Conservation (phyloP, 768 basidiomycete species). For the Mycena vitilis region DNA sequence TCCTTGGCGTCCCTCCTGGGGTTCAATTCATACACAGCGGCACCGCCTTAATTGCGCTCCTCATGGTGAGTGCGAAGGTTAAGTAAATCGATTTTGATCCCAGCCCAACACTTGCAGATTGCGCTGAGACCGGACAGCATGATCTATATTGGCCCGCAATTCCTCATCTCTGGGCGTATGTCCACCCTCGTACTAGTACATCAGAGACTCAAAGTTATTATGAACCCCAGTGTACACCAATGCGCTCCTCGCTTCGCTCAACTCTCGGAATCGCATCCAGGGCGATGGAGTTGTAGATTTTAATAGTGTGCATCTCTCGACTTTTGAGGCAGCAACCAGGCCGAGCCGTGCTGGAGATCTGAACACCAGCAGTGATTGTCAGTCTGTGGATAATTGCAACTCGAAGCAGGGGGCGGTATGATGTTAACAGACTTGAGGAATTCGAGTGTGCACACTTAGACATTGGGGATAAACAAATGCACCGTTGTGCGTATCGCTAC, state of each 20-base stretch:
- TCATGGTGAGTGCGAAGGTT: background rate
- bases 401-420: no score
- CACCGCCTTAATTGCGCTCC: background rate
- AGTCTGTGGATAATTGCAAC: no score
- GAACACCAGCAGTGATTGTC: no score
- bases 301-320: slow-evolving; percentile 11
- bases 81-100: background rate
- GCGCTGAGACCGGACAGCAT: slow-evolving; percentile 7
- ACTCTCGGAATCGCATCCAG: slow-evolving; percentile 13
- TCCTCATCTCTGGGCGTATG: slow-evolving; percentile 12
- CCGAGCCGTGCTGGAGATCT: no score
- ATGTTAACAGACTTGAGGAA: no score
- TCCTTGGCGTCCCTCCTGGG: background rate
- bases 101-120: background rate
- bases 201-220: background rate
- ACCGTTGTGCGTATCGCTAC: no score
- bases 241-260: slow-evolving; percentile 14
- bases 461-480: no score
- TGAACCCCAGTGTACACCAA: slow-evolving; percentile 16
- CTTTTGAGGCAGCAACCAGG: no score
- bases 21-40: slow-evolving; percentile 1
- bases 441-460: no score
- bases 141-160: slow-evolving; percentile 16
- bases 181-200: background rate
- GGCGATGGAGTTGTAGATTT: background rate